Base-by-base conservation (phyloP, 73 alveolate genomes). In the Paramecium biaurelia region DNA sequence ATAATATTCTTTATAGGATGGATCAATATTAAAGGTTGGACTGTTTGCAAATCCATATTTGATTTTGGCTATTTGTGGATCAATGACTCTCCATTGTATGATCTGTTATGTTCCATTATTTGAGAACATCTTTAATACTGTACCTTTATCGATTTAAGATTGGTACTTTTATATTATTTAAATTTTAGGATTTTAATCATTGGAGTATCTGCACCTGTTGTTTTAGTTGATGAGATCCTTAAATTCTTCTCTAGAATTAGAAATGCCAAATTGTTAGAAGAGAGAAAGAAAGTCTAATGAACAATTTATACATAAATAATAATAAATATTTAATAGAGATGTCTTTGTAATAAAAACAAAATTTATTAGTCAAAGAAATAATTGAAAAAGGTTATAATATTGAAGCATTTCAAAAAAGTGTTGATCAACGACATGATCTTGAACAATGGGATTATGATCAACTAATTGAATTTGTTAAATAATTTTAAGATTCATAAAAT, bases 51-150 rank as follows among this genome's bases (percentile, higher is more conserved):
- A 95, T 93, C 96, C 95, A 9, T 95, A 92, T 90, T 86, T 93
- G 53, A 74, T 95, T 35, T 57, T 92, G 21, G 97, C 98, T n/a
- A 95, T 96, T 14, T 70, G 87, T 53, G 95, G 95, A 23, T 96
- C 99, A 18, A 92, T 97, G 84, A 92, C 88, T 37, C 56, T 92
- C 42, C 99, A 97, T 90, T 92, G 95, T 94, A 38, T 96, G 92
- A 96, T 98, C 86, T 97, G 97, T 85, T 97, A 98, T 87, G 97
- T 97, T 85, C 99, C 99, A n/a, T 85, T 97, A 92, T 92, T 97
- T 92, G 94, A 93, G 49, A 82, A 84, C 56, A 85, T 97, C 79
- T 98, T 98, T 93, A 98, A 98, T 68, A 97, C 97, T 59, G 92
- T 96, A 24, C 98, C 98, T 0, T 88, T 98, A 84, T 92, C 94